A percentile compares a stretch with the other conserved stretches of the same genome.
Evolutionary conservation across 2,329 filamentous ascomycete genomes (phyloP).

Genomic region (Purpureocillium lavendulum): DNA sequence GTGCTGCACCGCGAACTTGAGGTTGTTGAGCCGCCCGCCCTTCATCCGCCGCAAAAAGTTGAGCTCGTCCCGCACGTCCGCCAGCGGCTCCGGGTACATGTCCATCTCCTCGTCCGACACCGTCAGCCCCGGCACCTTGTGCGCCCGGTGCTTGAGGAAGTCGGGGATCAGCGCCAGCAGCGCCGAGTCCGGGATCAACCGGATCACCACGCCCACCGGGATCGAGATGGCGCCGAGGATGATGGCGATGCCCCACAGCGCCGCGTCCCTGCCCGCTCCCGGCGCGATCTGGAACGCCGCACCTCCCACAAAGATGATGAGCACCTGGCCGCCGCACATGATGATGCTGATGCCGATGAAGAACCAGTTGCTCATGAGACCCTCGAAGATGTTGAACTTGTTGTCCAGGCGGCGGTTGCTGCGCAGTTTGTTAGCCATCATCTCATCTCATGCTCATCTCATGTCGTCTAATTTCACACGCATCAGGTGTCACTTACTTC

Average conservation of each 20-base stretch:
- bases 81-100: slow-evolving; percentile 62
- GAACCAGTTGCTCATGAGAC: slow-evolving; percentile 75
- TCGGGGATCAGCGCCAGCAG: slow-evolving; percentile 44
- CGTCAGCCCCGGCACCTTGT: slow-evolving; percentile 44
- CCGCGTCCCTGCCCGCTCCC: slow-evolving; percentile 43
- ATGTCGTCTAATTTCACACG: too few relatives aligned
- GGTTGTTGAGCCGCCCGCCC: slow-evolving; percentile 71
- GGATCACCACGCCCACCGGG: slow-evolving; percentile 72
- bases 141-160: slow-evolving; percentile 39
- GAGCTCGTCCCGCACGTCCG: slow-evolving; percentile 72
- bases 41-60: slow-evolving; percentile 73
- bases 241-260: slow-evolving; percentile 83
- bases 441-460: too few relatives aligned
- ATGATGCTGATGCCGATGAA: slow-evolving; percentile 78
- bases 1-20: slow-evolving; percentile 71
- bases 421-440: background rate
- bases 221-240: slow-evolving; percentile 78
- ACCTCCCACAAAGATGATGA: slow-evolving; percentile 85
- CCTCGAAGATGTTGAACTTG: slow-evolving; percentile 91
- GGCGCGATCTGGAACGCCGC: slow-evolving; percentile 65
- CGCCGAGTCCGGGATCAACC: slow-evolving; percentile 70
- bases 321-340: slow-evolving; percentile 82
- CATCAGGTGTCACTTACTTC: slow-evolving; percentile 64
- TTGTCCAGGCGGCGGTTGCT: slow-evolving; percentile 91
- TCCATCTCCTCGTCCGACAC: slow-evolving; percentile 61